These are phyloP conservation scores for Ascochyta pisi DNA, from an alignment of 2,329 filamentous ascomycete species.

Conservation along the genomic window DNA sequence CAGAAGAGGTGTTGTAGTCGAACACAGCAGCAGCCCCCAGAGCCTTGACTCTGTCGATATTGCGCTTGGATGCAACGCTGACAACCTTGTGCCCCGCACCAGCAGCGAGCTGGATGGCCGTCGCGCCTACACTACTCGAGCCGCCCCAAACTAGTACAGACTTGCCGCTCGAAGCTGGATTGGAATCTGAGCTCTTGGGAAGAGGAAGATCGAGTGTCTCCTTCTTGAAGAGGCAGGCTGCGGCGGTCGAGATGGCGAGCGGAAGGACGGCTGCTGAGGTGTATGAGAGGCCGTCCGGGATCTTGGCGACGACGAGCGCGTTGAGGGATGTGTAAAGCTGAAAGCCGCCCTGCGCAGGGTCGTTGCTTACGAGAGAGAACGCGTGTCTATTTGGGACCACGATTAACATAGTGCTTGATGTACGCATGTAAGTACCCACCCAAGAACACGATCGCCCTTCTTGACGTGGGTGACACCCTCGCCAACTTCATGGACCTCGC, in stretches of 20 bases:
- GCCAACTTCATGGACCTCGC: slow-evolving; percentile 56
- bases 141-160: slow-evolving; percentile 62
- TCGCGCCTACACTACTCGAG: slow-evolving; percentile 51
- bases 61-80: slow-evolving; percentile 47
- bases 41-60: slow-evolving; percentile 36
- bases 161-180: slow-evolving; percentile 41
- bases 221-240: slow-evolving; percentile 52
- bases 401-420: not conserved
- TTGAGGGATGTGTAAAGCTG: slow-evolving; percentile 44
- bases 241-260: slow-evolving; percentile 54
- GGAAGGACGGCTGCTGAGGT: slow-evolving; percentile 53
- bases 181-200: slow-evolving; percentile 45
- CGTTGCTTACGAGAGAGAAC: slow-evolving; percentile 32
- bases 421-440: slow-evolving; percentile 21
- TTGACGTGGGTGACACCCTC: slow-evolving; percentile 54
- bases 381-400: slow-evolving; percentile 25
- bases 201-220: slow-evolving; percentile 49
- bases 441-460: slow-evolving; percentile 55
- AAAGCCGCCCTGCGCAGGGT: slow-evolving; percentile 39
- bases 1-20: slow-evolving; percentile 41
- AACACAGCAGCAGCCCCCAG: slow-evolving; percentile 42
- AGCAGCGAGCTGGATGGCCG: slow-evolving; percentile 54
- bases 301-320: slow-evolving; percentile 43
- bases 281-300: slow-evolving; percentile 50
- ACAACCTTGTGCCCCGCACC: slow-evolving; percentile 52